phyloP scores from a whole-genome alignment of 257 asterid species.

The Plantago elongata region DNA sequence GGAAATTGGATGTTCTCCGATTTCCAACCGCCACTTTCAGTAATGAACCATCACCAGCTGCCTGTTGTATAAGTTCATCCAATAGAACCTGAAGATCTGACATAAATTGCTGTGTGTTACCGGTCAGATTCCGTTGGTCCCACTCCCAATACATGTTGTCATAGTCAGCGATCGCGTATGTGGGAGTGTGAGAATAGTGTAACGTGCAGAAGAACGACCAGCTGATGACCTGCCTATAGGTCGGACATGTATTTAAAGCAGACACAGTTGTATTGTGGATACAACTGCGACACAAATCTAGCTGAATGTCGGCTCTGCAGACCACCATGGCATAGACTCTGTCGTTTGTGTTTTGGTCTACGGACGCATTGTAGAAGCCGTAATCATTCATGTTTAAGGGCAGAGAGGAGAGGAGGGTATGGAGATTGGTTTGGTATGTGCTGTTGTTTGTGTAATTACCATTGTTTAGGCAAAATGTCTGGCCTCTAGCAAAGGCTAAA shows the following conservation, averaged over 20 bases:
- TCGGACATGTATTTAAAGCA: neutral
- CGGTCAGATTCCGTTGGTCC: no score
- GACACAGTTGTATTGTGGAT: neutral
- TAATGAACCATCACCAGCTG: neutral
- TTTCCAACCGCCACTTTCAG: neutral
- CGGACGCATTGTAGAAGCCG: neutral
- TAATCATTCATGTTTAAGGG: neutral
- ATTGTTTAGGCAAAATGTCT: neutral
- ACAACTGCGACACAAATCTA: neutral
- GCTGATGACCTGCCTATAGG: no score
- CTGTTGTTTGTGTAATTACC: no score
- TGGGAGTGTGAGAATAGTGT: neutral
- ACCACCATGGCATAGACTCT: neutral
- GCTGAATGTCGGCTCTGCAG: neutral
- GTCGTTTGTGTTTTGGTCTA: neutral
- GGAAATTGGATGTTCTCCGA: neutral
- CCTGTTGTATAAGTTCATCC: neutral
- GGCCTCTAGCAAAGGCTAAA: neutral
- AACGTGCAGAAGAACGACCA: neutral
- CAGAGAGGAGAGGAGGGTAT: neutral
- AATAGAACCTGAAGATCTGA: neutral
- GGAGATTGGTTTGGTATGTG: neutral
- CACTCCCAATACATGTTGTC: no score
- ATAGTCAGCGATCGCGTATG: neutral
- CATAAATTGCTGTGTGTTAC: neutral